Percentiles rank a stretch among this genome's conserved stretches.
These are phyloP conservation scores for Phlegmacium glaucopus DNA, from an alignment of 768 basidiomycete species.

Conservation along the genomic window DNA sequence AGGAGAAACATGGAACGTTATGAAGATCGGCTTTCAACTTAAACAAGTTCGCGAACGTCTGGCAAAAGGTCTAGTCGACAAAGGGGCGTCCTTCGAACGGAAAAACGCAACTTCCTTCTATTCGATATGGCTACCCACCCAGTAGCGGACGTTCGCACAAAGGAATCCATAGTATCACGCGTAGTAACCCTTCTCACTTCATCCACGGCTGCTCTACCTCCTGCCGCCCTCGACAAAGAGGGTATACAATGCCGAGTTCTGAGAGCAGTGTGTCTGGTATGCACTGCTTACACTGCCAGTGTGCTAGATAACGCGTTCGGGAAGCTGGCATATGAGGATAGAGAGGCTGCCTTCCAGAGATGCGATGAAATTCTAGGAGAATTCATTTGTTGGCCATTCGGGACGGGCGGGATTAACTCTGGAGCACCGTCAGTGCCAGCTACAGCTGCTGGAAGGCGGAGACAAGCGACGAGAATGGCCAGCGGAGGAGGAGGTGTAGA, in stretches of 20 bases:
- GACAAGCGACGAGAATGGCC: slow-evolving; percentile 46
- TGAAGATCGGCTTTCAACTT: slow-evolving; percentile 99
- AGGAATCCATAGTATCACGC: no score
- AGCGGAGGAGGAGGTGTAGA: slow-evolving; percentile 46
- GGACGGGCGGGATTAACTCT: slow-evolving; percentile 21
- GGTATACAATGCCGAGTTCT: slow-evolving; percentile 76
- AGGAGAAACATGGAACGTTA: slow-evolving; percentile 99
- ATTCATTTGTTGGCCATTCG: slow-evolving; percentile 87
- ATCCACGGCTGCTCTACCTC: no score
- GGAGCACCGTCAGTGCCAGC: slow-evolving; percentile 30
- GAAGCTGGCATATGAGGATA: slow-evolving; percentile 84
- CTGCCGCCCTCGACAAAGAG: no score
- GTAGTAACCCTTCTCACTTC: no score
- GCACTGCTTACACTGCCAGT: slow-evolving; percentile 90
- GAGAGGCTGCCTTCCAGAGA: slow-evolving; percentile 89
- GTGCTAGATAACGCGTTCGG: slow-evolving; percentile 94
- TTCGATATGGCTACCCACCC: no score
- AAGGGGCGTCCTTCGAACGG: slow-evolving; percentile 97
- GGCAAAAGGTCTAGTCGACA: slow-evolving; percentile 96
- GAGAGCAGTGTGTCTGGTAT: slow-evolving; percentile 82
- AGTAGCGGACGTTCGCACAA: no score
- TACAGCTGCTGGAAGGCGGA: slow-evolving; percentile 29
- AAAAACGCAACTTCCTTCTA: slow-evolving; percentile 99
- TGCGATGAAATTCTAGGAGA: slow-evolving; percentile 94
- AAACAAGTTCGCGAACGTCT: slow-evolving; percentile 98